Percentiles rank a stretch among this genome's conserved stretches.
These are phyloP conservation scores for Elaeis guineensis DNA, from an alignment of 176 grass and related monocot genomes.

Conservation along the genomic window DNA sequence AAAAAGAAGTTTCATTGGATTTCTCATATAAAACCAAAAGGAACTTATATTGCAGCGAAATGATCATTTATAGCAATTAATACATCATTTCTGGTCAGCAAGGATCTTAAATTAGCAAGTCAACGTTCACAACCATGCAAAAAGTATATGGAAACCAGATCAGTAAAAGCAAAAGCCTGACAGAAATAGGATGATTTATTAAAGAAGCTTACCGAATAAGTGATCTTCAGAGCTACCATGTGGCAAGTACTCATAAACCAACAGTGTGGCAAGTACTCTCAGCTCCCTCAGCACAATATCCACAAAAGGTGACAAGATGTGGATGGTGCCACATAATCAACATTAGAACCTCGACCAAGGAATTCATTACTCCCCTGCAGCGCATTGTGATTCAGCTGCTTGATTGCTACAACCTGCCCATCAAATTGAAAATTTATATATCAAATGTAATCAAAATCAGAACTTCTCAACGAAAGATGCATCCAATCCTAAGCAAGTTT, in stretches of 20 bases:
- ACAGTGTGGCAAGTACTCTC: constrained; percentile 33
- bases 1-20: too few species aligned
- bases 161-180: too few species aligned
- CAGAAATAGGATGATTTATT: too few species aligned
- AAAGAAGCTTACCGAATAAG: constrained; percentile 29
- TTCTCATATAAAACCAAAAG: too few species aligned
- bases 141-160: too few species aligned
- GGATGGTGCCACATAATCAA: constrained; percentile 33
- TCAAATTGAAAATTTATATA: constrained; percentile 4
- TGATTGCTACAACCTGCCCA: constrained; percentile 36
- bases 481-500: neutral
- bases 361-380: constrained; percentile 34
- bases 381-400: constrained; percentile 32
- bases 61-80: too few species aligned
- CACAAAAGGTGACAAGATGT: constrained; percentile 38
- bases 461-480: neutral
- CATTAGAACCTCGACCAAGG: constrained; percentile 43
- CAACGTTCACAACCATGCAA: too few species aligned
- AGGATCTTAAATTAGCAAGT: too few species aligned
- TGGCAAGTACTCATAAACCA: constrained; percentile 21
- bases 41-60: too few species aligned
- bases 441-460: constrained; percentile 4
- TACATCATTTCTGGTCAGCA: too few species aligned
- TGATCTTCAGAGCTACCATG: constrained; percentile 38
- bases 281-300: constrained; percentile 31